phyloP scores from a whole-genome alignment of 176 grass and related monocot species.

The Ensete glaucum region DNA sequence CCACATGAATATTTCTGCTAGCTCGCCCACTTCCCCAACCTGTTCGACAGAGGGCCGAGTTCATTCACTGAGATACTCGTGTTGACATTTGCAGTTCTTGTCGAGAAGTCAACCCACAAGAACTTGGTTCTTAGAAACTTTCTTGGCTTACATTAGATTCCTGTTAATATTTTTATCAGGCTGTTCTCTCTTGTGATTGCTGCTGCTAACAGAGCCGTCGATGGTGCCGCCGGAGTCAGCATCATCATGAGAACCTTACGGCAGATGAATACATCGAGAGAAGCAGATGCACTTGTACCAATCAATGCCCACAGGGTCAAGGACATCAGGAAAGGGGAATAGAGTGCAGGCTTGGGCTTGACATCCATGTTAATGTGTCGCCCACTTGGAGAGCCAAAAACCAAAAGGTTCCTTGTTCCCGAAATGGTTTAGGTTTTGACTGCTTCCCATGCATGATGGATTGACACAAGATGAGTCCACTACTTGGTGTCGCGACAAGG shows the following conservation, averaged over 20 bases:
- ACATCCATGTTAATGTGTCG: not conserved
- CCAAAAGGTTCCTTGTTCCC: not conserved
- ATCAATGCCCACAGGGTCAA: not conserved
- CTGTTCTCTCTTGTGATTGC: not conserved
- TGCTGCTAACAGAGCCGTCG: not conserved
- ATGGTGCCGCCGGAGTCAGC: not conserved
- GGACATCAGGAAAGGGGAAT: not conserved
- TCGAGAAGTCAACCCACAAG: too few species aligned
- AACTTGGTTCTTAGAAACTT: too few species aligned
- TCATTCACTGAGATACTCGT: too few species aligned
- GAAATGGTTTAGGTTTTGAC: conserved; percentile 1
- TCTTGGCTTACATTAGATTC: not conserved
- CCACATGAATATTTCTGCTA: conserved; percentile 17
- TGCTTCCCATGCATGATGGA: not conserved
- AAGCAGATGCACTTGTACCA: not conserved
- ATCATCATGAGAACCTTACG: not conserved
- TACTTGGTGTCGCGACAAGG: not conserved
- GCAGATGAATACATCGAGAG: not conserved
- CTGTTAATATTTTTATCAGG: not conserved
- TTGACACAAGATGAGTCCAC: not conserved
- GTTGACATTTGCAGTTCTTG: too few species aligned
- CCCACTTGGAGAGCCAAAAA: conserved; percentile 1
- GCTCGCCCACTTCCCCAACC: conserved; percentile 9
- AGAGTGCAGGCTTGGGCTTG: not conserved
- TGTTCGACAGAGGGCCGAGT: not conserved